phyloP scores from a whole-genome alignment of 2,329 filamentous ascomycete species.

The Dryadomyces quercivorus region DNA sequence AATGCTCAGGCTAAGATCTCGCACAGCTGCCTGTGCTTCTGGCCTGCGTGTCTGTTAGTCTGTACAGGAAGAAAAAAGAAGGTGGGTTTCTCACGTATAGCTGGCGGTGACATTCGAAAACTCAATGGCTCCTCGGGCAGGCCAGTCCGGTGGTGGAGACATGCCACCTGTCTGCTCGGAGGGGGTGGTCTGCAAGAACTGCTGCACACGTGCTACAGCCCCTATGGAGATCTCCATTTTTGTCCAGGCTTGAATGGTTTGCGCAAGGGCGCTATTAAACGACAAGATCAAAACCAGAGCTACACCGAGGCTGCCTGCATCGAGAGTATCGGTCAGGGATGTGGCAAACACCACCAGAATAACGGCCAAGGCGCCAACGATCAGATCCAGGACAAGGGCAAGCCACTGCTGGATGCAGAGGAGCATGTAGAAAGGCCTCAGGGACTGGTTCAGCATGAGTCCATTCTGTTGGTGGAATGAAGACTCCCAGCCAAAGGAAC shows the following conservation, averaged over 20 bases:
- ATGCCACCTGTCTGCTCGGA: slow-evolving; percentile 14
- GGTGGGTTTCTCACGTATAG: not conserved
- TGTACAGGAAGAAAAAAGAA: not conserved
- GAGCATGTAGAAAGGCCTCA: slow-evolving; percentile 6
- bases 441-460: not conserved
- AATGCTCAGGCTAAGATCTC: not conserved
- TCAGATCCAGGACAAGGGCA: slow-evolving; percentile 21
- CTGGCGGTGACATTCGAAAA: not conserved
- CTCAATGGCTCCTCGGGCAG: slow-evolving; percentile 1
- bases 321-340: slow-evolving; percentile 2
- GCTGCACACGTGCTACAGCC: slow-evolving; percentile 19
- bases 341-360: not conserved
- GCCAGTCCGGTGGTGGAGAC: slow-evolving; percentile 13
- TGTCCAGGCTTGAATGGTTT: slow-evolving; percentile 21
- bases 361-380: slow-evolving; percentile 25
- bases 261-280: slow-evolving; percentile 19
- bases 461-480: not conserved
- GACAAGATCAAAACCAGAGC: slow-evolving; percentile 23
- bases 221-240: slow-evolving; percentile 21
- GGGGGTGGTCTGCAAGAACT: slow-evolving; percentile 14
- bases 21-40: not conserved
- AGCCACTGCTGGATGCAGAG: slow-evolving; percentile 8
- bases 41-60: not conserved
- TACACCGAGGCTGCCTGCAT: slow-evolving; percentile 25
- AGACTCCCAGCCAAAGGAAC: slow-evolving; percentile 28